phyloP scores from a whole-genome alignment of 768 basidiomycete species.

The Coprinopsis marcescibilis region DNA sequence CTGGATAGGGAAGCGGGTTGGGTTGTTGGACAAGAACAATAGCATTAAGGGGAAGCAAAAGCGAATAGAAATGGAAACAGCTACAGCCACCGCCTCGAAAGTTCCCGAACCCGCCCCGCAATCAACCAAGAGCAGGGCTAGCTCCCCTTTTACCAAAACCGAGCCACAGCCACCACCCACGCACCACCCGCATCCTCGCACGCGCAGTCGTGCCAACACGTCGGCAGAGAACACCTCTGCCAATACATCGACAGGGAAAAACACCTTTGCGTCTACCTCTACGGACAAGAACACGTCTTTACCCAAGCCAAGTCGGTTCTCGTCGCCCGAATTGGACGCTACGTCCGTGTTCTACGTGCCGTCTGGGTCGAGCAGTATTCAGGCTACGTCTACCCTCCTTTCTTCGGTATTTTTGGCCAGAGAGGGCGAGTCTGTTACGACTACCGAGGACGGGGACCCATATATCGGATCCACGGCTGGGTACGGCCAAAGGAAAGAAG shows the following conservation, averaged over 20 bases:
- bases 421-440: background rate
- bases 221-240: background rate
- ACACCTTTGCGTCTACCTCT: background rate
- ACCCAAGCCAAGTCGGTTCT: background rate
- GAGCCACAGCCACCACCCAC: no score
- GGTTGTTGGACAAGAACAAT: no score
- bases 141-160: background rate
- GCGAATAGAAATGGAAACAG: no score
- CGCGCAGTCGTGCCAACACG: no score
- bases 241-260: background rate
- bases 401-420: background rate
- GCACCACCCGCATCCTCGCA: no score
- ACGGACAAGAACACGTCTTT: no score
- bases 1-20: conserved; percentile 53
- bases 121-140: no score
- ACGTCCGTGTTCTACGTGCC: conserved; percentile 9
- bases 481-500: no score
- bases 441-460: conserved; percentile 19
- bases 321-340: conserved; percentile 6
- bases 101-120: no score
- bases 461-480: no score
- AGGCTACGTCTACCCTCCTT: background rate
- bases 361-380: background rate
- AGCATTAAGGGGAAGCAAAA: no score
- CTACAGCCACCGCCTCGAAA: no score